Conservation (phyloP, 2,329 filamentous ascomycete genomes). For the Paracoccidioides lutzii region DNA sequence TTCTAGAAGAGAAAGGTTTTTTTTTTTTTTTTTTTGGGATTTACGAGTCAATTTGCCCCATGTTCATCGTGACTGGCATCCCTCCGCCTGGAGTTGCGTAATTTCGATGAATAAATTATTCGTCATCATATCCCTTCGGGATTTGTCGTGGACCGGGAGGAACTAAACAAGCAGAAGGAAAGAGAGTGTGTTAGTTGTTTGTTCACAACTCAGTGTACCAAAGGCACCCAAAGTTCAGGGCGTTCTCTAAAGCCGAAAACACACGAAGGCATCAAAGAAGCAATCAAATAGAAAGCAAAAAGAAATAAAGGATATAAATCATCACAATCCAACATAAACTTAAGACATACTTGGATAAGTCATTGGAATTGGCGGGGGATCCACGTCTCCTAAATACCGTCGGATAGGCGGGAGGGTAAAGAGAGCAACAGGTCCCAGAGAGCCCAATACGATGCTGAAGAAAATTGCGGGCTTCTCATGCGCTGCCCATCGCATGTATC, state of each 20-base stretch:
- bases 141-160: slow-evolving; percentile 34
- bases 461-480: slow-evolving; percentile 85
- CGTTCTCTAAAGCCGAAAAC: no score
- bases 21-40: neutral
- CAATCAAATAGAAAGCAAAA: neutral
- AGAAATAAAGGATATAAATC: neutral
- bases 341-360: slow-evolving; percentile 76
- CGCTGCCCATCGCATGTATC: slow-evolving; percentile 77
- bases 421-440: slow-evolving; percentile 57
- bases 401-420: slow-evolving; percentile 62
- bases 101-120: slow-evolving; percentile 14
- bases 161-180: slow-evolving; percentile 20
- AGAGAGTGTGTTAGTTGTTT: slow-evolving; percentile 4
- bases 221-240: no score
- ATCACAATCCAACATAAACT: neutral
- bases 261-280: no score
- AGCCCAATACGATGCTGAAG: slow-evolving; percentile 67
- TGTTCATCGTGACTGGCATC: neutral
- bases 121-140: slow-evolving; percentile 36
- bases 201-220: neutral
- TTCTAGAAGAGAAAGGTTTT: neutral
- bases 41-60: no score
- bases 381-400: slow-evolving; percentile 57
- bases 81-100: neutral
- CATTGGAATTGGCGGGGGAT: slow-evolving; percentile 60